phyloP scores from a whole-genome alignment of 2,329 filamentous ascomycete species.

The Fusarium liriodendri region DNA sequence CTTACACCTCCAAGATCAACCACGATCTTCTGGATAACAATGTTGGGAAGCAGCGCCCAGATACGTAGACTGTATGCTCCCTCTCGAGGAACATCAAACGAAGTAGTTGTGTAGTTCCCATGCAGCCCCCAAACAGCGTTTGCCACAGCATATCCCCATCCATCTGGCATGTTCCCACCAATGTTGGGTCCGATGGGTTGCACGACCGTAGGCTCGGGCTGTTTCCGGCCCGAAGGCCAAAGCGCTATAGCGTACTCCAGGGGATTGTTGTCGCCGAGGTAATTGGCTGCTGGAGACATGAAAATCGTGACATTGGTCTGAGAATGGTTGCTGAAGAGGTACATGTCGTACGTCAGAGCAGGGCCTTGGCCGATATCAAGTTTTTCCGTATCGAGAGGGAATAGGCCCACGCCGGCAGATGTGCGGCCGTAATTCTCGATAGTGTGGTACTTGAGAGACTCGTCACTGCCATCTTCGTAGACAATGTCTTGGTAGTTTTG shows the following conservation, averaged over 20 bases:
- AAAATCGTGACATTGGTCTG: conserved; percentile 58
- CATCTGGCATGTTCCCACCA: conserved; percentile 27
- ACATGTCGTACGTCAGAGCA: conserved; percentile 70
- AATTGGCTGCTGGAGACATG: conserved; percentile 65
- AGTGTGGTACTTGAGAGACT: conserved; percentile 56
- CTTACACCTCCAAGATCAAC: conserved; percentile 66
- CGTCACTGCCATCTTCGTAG: conserved; percentile 45
- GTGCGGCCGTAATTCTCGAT: conserved; percentile 69
- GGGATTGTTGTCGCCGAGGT: conserved; percentile 60
- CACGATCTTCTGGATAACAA: conserved; percentile 67
- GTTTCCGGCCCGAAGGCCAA: conserved; percentile 51
- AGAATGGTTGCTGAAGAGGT: conserved; percentile 66
- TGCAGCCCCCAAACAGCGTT: conserved; percentile 60
- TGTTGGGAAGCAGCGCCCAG: conserved; percentile 63
- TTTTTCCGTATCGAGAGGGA: conserved; percentile 62
- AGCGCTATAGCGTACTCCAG: conserved; percentile 63
- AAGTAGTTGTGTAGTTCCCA: conserved; percentile 58
- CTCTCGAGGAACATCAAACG: conserved; percentile 53
- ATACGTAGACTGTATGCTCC: conserved; percentile 62
- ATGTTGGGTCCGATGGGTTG: conserved; percentile 26
- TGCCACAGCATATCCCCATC: conserved; percentile 48
- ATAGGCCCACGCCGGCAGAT: conserved; percentile 66
- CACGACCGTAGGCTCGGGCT: conserved; percentile 16
- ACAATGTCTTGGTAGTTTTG: conserved; percentile 60
- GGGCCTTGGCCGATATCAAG: conserved; percentile 62